phyloP scores from a whole-genome alignment of 2,329 filamentous ascomycete genomes.

The Fusarium newnesense region DNA sequence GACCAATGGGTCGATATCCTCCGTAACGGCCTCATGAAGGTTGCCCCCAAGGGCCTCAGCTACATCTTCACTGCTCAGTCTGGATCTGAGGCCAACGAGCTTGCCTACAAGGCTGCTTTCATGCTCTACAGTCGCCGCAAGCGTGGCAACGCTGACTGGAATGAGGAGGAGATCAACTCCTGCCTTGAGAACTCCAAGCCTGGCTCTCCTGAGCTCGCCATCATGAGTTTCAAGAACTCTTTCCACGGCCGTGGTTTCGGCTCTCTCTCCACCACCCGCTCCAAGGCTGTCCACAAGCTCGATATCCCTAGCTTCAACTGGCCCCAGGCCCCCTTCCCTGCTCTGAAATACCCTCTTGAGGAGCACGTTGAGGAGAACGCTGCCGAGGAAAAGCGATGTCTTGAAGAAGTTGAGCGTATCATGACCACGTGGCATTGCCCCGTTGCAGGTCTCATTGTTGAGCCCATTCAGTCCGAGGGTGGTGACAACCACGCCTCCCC shows the following conservation, averaged over 20 bases:
- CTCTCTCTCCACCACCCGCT: constrained; percentile 80
- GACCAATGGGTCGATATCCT: constrained; percentile 79
- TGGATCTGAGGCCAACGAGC: constrained; percentile 85
- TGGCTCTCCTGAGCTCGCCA: constrained; percentile 78
- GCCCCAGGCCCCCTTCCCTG: constrained; percentile 85
- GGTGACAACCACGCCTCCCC: constrained; percentile 86
- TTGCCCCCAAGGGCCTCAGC: constrained; percentile 78
- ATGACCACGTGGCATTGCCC: constrained; percentile 75
- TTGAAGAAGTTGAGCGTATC: constrained; percentile 77
- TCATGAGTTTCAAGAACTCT: constrained; percentile 79
- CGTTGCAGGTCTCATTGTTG: constrained; percentile 78
- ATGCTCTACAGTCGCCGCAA: constrained; percentile 81
- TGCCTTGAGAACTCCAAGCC: constrained; percentile 78
- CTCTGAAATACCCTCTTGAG: constrained; percentile 79
- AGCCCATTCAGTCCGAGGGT: constrained; percentile 85
- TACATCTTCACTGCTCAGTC: constrained; percentile 85
- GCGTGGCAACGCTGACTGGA: constrained; percentile 78
- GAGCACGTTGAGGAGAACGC: constrained; percentile 75
- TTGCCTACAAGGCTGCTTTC: constrained; percentile 87
- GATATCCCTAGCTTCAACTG: constrained; percentile 91
- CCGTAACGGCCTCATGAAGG: constrained; percentile 75
- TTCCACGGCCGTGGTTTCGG: constrained; percentile 88
- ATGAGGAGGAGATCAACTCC: constrained; percentile 72
- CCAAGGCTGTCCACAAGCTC: constrained; percentile 86
- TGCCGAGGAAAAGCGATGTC: constrained; percentile 76